Conservation (phyloP, 1,139 yeast species). For the Candida sp. region DNA sequence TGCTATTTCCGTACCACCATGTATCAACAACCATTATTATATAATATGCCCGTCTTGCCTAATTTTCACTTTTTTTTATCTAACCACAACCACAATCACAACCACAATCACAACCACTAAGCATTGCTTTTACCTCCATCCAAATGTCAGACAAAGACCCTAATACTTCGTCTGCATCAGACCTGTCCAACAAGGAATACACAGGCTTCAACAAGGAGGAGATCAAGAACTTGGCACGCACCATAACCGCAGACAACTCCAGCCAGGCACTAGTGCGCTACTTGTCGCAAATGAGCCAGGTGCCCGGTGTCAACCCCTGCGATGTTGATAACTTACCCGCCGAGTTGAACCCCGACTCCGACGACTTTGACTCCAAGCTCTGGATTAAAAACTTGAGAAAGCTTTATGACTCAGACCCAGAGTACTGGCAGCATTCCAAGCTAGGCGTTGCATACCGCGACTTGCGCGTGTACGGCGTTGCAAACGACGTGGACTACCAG, state of each 20-base stretch:
- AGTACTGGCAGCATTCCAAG: conserved; percentile 60
- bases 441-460: conserved; percentile 74
- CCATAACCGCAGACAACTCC: conserved; percentile 22
- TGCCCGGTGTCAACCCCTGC: conserved; percentile 52
- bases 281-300: conserved; percentile 55
- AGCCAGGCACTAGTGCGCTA: conserved; percentile 24
- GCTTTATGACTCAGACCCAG: conserved; percentile 29
- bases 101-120: no score
- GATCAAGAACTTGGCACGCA: conserved; percentile 37
- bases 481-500: conserved; percentile 82
- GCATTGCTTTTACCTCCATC: no score
- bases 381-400: conserved; percentile 78
- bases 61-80: neutral
- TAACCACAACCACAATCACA: no score
- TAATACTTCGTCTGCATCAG: neutral
- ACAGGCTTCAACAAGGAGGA: neutral
- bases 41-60: no score
- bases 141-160: neutral
- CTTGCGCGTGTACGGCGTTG: conserved; percentile 75
- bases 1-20: no score
- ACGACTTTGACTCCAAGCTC: conserved; percentile 33
- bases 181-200: neutral
- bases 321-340: conserved; percentile 8
- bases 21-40: no score
- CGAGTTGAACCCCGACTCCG: conserved; percentile 16